Base-by-base conservation (phyloP, 306 rosid species). In the Rubus idaeus region DNA sequence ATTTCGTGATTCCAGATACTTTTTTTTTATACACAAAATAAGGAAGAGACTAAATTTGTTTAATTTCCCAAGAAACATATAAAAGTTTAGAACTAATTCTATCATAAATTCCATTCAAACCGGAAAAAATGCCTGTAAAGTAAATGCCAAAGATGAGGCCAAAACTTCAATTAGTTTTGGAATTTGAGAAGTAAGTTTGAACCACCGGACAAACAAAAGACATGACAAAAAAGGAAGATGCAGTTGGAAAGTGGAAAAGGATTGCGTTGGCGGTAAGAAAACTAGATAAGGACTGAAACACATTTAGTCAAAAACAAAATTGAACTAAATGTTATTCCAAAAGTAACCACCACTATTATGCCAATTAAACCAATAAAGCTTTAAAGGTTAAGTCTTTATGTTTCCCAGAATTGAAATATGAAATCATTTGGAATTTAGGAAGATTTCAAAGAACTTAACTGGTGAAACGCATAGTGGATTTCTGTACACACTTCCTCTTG, bases 381-480 rank as follows among this genome's bases (percentile, higher is more conserved):
- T 21, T 1, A 49, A 70, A 70, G 26, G 13, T 16, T 16, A 49
- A 46, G 3, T n/a, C 60, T 53, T 18, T 53, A 17, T 3, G 8
- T 17, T n/a, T 44, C 42, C 39, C 18, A 67, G 53, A 68, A 68
- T 44, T 44, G 52, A n/a, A 65, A 40, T 16, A 6, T 18, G 26
- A 8, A 55, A n/a, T 8, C 4, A 56, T 2, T 9, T 9, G 35
- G 35, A 56, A 56, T 56, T 7, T 56, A 13, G 13, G 13, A 9
- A 4, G 41, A 26, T 26, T 60, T 12, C 41, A 63, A 63, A 63
- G 5, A 72, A 57, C 83, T 80, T 26, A 80, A 74, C 83, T 80
- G 83, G 40, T 74, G 83, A 74, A 80, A 80, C 0, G 83, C 75
- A 58, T 35, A 37, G 45, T n/a, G 79, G 70, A 58, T 80, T 80